Conservation (phyloP, 1,284 basidiomycete species). For the Apiotrichum domesticum region DNA sequence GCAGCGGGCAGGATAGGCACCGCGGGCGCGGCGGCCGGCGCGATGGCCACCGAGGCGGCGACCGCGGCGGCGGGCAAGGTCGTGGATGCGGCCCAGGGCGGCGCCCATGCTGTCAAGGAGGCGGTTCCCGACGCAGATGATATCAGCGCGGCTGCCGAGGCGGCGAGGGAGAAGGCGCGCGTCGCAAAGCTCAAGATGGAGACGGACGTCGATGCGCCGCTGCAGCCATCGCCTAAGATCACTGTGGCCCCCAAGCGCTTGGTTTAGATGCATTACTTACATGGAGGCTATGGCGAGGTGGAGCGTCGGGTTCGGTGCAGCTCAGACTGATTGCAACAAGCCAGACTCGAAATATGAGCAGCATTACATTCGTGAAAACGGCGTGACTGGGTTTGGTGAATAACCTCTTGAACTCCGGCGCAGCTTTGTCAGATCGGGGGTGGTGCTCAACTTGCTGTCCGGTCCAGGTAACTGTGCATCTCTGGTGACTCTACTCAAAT, state of each 20-base stretch:
- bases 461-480: no score
- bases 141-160: neutral
- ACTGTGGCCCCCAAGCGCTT: conserved; percentile 15
- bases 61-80: neutral
- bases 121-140: neutral
- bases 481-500: no score
- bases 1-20: neutral
- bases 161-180: neutral
- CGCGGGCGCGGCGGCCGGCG: neutral
- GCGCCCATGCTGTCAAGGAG: neutral
- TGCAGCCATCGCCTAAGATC: neutral
- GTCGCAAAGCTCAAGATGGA: conserved; percentile 1
- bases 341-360: no score
- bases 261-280: conserved; percentile 11
- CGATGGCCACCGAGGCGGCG: neutral
- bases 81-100: neutral
- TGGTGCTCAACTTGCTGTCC: no score
- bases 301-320: no score
- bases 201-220: conserved; percentile 7
- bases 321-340: no score
- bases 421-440: no score
- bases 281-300: neutral
- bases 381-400: no score
- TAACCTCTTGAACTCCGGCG: no score
- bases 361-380: no score